Evolutionary conservation across 345 rosid species (phyloP), one percentile per base, ranked within the genome.

Genomic region (Garcia nutans): DNA sequence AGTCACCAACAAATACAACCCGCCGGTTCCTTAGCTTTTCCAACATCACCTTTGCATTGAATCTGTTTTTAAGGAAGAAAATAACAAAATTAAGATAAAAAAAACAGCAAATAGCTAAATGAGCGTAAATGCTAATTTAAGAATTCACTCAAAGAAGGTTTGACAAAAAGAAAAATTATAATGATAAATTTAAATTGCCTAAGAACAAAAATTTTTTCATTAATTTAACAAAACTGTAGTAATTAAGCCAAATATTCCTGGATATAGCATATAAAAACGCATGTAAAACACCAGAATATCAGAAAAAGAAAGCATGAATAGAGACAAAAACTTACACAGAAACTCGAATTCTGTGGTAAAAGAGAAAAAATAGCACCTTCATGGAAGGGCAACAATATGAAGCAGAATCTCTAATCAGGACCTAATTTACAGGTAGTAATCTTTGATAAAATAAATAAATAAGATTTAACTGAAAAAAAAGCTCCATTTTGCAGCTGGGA

Each of bases 1-100:
- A 96, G 52, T 93, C 99, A 9, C 99, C 99, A n/a, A 88, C 93
- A 78, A 93, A 96, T 20, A 83, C 97, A 10, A 96, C 80, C 74
- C 96, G 74, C 77, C 85, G 80, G 77, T 91, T 82, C 49, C 87
- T 84, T 42, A 93, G 79, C 65, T 84, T 88, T 78, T 92, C 91
- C 67, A 93, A 78, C 96, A 92, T 89, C 75, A 78, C 22, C 68
- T 77, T 83, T 26, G 94, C 94, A 81, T 90, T 86, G 74, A 96
- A 96, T 73, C 98, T 96, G 85, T 73, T 70, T 42, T 33, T 74
- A 74, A 79, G 73, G 73, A 77, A 80, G 50, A 67, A 65, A 59
- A 76, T 10, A 54, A 44, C 75, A 24, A 74, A 79, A 47, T 31
- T 12, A 26, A 23, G 59, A 50, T 52, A 52, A 9, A 69, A 50